These are phyloP conservation scores for Lipomyces anomalus DNA, from an alignment of 805 yeast genomes.

Conservation along the genomic window DNA sequence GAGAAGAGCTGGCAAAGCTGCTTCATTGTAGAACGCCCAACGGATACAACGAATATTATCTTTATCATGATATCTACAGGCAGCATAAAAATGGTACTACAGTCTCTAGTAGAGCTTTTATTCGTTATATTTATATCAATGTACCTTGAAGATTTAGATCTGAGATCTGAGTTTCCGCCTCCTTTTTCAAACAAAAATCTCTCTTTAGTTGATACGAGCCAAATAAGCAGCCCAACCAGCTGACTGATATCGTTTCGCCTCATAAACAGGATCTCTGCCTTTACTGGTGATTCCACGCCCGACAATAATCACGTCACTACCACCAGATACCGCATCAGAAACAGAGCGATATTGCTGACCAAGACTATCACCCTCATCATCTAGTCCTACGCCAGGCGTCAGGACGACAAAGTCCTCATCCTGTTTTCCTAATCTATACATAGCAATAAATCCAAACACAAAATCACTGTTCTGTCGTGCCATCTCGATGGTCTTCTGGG, in stretches of 20 bases:
- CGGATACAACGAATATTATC: too few species aligned
- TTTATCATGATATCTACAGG: too few species aligned
- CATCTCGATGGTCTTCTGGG: conserved; percentile 79
- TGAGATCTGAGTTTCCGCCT: too few species aligned
- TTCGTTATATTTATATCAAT: too few species aligned
- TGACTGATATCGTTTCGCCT: conserved; percentile 79
- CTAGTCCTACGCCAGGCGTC: conserved; percentile 99
- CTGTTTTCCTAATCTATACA: conserved; percentile 70
- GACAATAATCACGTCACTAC: conserved; percentile 95
- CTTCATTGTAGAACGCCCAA: too few species aligned
- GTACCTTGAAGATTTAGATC: too few species aligned
- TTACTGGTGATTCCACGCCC: conserved; percentile 95
- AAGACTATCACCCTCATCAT: conserved; percentile 89
- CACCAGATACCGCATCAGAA: conserved; percentile 70
- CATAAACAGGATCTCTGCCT: conserved; percentile 83
- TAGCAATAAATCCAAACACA: conserved; percentile 96
- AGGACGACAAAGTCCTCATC: conserved; percentile 93
- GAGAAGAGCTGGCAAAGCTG: conserved; percentile 11
- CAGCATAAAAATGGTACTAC: too few species aligned
- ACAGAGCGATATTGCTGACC: conserved; percentile 98
- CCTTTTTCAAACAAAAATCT: too few species aligned
- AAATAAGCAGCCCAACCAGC: conserved; percentile 95
- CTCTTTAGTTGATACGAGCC: too few species aligned
- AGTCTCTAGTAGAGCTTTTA: too few species aligned
- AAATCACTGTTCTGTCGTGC: conserved; percentile 82